Conservation (phyloP, 2,329 filamentous ascomycete species). For the Byssochlamys sp. region DNA sequence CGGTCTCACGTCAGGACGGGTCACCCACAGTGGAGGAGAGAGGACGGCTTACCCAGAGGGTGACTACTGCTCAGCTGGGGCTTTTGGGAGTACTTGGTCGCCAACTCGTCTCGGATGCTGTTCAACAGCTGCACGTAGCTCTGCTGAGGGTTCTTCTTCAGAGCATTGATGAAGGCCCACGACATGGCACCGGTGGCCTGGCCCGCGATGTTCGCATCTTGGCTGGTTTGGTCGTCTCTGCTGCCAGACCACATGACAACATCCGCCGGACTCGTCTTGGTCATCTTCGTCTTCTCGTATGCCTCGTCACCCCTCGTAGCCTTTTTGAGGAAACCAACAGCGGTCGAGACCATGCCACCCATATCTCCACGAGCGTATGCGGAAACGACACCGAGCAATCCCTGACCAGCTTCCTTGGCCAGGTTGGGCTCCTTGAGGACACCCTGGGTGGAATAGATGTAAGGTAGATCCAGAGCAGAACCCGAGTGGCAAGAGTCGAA, state of each 20-base stretch:
- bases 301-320: slow-evolving; percentile 69
- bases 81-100: slow-evolving; percentile 83
- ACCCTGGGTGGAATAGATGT: slow-evolving; percentile 58
- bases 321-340: slow-evolving; percentile 81
- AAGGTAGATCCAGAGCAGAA: slow-evolving; percentile 56
- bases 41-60: slow-evolving; percentile 64
- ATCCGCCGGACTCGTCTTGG: slow-evolving; percentile 87
- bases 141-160: slow-evolving; percentile 89
- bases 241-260: slow-evolving; percentile 97
- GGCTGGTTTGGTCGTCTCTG: slow-evolving; percentile 90
- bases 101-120: slow-evolving; percentile 81
- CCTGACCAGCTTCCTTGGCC: slow-evolving; percentile 58
- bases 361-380: slow-evolving; percentile 79
- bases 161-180: slow-evolving; percentile 83
- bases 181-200: slow-evolving; percentile 97
- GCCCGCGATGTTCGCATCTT: slow-evolving; percentile 77
- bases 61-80: slow-evolving; percentile 94
- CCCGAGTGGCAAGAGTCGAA: slow-evolving; percentile 62
- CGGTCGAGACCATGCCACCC: slow-evolving; percentile 65
- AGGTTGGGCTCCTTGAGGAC: slow-evolving; percentile 61
- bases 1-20: slow-evolving; percentile 3
- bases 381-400: slow-evolving; percentile 56
- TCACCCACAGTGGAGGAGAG: slow-evolving; percentile 4
- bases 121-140: slow-evolving; percentile 93
- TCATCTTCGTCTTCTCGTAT: slow-evolving; percentile 70